A percentile compares a stretch with the other conserved stretches of the same genome.
Conservation (phyloP, 208 protist species). For the Paratrypanosoma confusum region DNA sequence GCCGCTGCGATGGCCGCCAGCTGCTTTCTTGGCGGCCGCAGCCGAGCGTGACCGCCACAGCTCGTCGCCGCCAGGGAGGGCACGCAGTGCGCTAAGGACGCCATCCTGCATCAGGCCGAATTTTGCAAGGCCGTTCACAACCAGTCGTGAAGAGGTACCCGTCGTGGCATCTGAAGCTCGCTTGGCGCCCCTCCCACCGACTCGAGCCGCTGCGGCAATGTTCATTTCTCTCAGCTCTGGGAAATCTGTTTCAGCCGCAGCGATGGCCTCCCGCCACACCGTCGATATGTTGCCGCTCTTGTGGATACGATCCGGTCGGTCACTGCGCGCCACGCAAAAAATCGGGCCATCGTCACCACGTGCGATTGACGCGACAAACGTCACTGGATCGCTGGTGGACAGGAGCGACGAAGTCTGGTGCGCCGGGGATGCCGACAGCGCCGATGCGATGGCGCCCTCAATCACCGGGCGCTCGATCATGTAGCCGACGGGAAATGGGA, state of each 20-base stretch:
- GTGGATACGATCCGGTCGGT: conserved; percentile 21
- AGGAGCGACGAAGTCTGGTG: conserved; percentile 39
- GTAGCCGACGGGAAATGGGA: conserved; percentile 39
- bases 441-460: not conserved
- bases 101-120: conserved; percentile 25
- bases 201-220: not conserved
- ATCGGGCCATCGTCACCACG: conserved; percentile 12
- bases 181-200: too few relatives aligned
- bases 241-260: conserved; percentile 41
- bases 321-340: conserved; percentile 53
- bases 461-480: conserved; percentile 49
- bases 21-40: too few relatives aligned
- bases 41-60: conserved; percentile 3
- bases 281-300: conserved; percentile 22
- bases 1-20: too few relatives aligned
- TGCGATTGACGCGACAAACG: too few relatives aligned
- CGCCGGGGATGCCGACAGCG: too few relatives aligned
- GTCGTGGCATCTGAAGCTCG: conserved; percentile 9
- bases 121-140: conserved; percentile 16
- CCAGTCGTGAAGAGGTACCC: not conserved
- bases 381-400: conserved; percentile 13
- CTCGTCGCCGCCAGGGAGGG: conserved; percentile 17
- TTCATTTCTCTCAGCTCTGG: conserved; percentile 9
- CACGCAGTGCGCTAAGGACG: conserved; percentile 17
- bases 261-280: conserved; percentile 41